Evolutionary conservation across 2,329 filamentous ascomycete species (phyloP), one percentile per base, ranked within the genome.

Genomic region (Monilinia fructigena): DNA sequence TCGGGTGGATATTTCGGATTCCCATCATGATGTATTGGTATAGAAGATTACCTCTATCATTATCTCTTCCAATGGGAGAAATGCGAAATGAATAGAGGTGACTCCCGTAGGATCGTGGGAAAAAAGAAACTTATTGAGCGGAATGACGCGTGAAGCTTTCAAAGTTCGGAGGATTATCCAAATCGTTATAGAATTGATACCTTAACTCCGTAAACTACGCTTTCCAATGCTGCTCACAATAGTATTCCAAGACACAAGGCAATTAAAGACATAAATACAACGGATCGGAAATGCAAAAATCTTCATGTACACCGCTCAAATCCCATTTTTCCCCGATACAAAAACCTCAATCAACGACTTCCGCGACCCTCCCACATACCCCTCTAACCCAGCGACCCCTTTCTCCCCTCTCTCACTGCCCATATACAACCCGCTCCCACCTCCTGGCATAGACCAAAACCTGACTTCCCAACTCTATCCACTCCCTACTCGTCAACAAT

Each of bases 391-490:
- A 47, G 82, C 82, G 42, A 83, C 74, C 6, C 82, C 82, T 72
- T 83, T 83, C 70, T 82, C 81, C 0, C 81, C 81, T 54, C 82
- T 76, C 72, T 82, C 82, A 42, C 83, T 86, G 54, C 82, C 85
- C 70, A 89, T 79, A 68, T 80, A 81, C 23, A 84, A 71, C 0
- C 81, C 88, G 63, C 86, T 86, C 54, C 86, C 86, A 20, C 88
- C 87, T 3, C 89, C 89, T 70, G 91, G 89, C 76, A 93, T 82
- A 14, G n/a, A 93, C 80, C 56, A 93, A 80, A 35, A 92, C 86
- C 68, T 85, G 86, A 50, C 88, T 88, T 3, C 88, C 90, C 60
- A 89, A 76, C 76, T 92, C 88, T 62, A 93, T 84, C 84, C 89
- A 93, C 76, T 93, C 90, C 63, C 87, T 83, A 48, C 83, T 86